These are phyloP conservation scores for Peribolospora baueri DNA, from an alignment of 768 basidiomycete species.

Conservation along the genomic window DNA sequence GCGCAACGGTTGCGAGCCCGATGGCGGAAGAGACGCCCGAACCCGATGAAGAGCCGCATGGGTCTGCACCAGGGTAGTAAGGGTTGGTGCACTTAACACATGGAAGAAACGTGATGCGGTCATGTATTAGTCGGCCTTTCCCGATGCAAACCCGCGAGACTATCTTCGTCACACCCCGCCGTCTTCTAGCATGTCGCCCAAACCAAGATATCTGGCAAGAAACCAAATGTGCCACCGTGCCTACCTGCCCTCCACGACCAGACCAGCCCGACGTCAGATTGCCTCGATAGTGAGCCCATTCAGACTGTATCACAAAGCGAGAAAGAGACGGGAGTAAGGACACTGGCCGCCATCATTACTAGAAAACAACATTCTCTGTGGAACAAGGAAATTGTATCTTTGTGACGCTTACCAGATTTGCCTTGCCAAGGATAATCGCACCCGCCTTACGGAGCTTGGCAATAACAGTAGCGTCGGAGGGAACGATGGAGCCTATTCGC, in stretches of 20 bases:
- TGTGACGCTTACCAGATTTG: conserved; percentile 20
- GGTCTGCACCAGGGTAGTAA: conserved; percentile 30
- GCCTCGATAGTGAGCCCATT: conserved; percentile 31
- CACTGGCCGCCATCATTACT: too few relatives aligned
- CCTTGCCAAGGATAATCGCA: conserved; percentile 26
- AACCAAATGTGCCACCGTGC: too few relatives aligned
- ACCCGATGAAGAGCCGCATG: conserved; percentile 36
- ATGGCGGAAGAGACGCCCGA: conserved; percentile 33
- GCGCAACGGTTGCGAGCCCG: conserved; percentile 26
- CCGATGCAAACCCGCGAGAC: too few relatives aligned
- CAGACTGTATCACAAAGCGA: conserved; percentile 16
- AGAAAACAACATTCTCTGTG: too few relatives aligned
- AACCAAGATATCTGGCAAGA: too few relatives aligned
- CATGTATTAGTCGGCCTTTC: too few relatives aligned
- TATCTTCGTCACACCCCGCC: too few relatives aligned
- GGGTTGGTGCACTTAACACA: conserved; percentile 21
- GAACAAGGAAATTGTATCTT: too few relatives aligned
- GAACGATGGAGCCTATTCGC: conserved; percentile 16
- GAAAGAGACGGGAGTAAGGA: too few relatives aligned
- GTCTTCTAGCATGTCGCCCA: too few relatives aligned
- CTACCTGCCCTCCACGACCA: conserved; percentile 29
- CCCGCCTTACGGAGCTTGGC: conserved; percentile 18
- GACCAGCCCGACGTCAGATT: conserved; percentile 32
- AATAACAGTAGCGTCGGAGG: conserved; percentile 24
- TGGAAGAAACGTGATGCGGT: too few relatives aligned